Evolutionary conservation across 257 asterid genomes (phyloP), one percentile per base, ranked within the genome.

Genomic region (Ligustrum vulgare): DNA sequence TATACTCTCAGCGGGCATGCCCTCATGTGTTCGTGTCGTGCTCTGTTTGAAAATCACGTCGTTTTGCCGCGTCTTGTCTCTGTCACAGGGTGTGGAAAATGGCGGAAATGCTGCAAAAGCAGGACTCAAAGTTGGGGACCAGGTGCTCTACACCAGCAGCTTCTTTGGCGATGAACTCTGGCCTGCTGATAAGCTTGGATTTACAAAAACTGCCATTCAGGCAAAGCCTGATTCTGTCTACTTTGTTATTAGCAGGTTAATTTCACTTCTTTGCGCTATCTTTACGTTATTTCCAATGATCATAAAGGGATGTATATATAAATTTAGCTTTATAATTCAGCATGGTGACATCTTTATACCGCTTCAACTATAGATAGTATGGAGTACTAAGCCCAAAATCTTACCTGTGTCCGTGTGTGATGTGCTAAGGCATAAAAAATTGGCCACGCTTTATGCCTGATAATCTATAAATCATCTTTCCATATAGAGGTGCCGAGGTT

Each of bases 101-200:
- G 98, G 98, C 70, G 99, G 98, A 60, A 94, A 94, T 86, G 98
- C 99, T 60, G 97, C 99, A 80, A 89, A 75, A 83, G 98, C 98
- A 81, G 99, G 99, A 62, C 96, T 94, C 2, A 94, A 91, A 82
- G 90, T 80, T 11, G 98, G 97, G 70, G 99, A 94, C 66, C 99
- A 92, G 69, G 98, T 94, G 15, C 75, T 91, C 23, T 94, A 94
- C 91, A 94, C 99, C 4, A 94, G 99, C 86, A 94, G 99, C 86
- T 92, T 94, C 90, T 94, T 94, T 45, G 99, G 98, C 10, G 97
- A 94, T 80, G 99, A 94, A 79, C 93, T 94, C 18, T 94, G 99
- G 98, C 98, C 99, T 70, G 98, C 99, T 22, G 99, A 94, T 80
- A 94, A 94, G 88, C 97, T 94, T 11, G 97, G 99, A 15, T 94